phyloP scores from a whole-genome alignment of 1,284 basidiomycete genomes.

The Coniferiporia weirii region DNA sequence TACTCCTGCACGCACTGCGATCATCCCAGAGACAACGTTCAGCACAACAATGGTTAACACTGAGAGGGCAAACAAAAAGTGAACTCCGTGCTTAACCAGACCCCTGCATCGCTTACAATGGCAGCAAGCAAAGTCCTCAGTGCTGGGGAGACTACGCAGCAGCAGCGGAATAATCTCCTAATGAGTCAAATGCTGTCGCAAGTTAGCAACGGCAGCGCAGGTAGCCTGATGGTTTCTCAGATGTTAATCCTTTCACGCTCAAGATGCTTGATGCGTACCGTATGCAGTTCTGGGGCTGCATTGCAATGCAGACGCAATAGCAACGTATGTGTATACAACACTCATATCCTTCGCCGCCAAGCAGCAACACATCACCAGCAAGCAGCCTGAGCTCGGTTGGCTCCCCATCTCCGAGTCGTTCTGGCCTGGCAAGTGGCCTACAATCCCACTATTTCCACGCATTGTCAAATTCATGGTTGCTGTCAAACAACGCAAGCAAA shows the following conservation, averaged over 20 bases:
- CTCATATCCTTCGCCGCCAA: conserved; percentile 27
- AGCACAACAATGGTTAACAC: conserved; percentile 24
- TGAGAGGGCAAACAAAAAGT: conserved; percentile 68
- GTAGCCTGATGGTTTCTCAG: conserved; percentile 61
- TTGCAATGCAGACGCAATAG: conserved; percentile 45
- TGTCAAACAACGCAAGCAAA: conserved; percentile 17
- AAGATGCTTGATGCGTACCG: conserved; percentile 80
- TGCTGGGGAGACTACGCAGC: conserved; percentile 12
- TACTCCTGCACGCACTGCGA: conserved; percentile 81
- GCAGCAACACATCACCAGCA: conserved; percentile 29
- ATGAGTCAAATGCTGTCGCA: conserved; percentile 20
- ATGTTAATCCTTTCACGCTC: conserved; percentile 74
- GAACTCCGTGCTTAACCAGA: conserved; percentile 66
- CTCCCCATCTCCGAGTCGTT: conserved; percentile 24
- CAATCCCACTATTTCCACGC: conserved; percentile 53
- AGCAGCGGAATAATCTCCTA: conserved; percentile 12
- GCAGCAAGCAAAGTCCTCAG: conserved; percentile 21
- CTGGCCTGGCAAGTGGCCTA: conserved; percentile 45
- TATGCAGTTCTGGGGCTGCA: conserved; percentile 84
- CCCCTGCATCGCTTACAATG: conserved; percentile 15
- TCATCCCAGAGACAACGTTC: conserved; percentile 53
- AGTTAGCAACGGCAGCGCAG: conserved; percentile 30
- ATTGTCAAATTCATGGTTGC: conserved; percentile 10
- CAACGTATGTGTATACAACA: conserved; percentile 24
- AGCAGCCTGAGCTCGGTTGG: neutral